Percentiles rank a stretch among this genome's conserved stretches.
phyloP scores from a whole-genome alignment of 2,329 filamentous ascomycete species.

The Teratosphaeria destructans region DNA sequence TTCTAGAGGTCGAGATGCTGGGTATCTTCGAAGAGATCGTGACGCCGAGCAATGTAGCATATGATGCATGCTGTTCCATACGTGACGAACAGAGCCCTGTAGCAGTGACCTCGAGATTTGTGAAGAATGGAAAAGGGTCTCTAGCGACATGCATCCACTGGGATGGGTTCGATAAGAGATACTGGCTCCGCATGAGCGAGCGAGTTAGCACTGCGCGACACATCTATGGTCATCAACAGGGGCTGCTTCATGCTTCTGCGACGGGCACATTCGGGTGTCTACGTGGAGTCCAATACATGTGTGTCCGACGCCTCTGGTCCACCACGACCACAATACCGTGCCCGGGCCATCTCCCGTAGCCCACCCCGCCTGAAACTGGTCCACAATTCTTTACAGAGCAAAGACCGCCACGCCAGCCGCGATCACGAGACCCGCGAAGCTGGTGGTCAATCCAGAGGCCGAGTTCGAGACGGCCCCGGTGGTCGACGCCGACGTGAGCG shows the following conservation, averaged over 20 bases:
- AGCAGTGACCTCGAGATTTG: too few relatives aligned
- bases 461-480: conserved; percentile 14
- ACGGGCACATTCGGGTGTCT: neutral
- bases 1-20: too few relatives aligned
- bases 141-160: too few relatives aligned
- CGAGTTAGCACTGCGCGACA: neutral
- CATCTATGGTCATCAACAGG: neutral
- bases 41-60: too few relatives aligned
- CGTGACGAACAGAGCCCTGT: too few relatives aligned
- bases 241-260: neutral
- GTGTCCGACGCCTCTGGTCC: neutral
- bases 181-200: neutral
- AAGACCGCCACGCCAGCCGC: conserved; percentile 33
- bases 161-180: neutral
- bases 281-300: neutral
- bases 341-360: neutral
- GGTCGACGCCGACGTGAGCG: conserved; percentile 4
- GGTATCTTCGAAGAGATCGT: too few relatives aligned
- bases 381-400: conserved; percentile 15
- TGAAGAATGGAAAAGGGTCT: too few relatives aligned
- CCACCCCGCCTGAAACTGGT: neutral
- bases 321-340: too few relatives aligned
- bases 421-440: conserved; percentile 29
- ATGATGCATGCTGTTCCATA: too few relatives aligned
- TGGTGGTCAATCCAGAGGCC: conserved; percentile 23